Base-by-base conservation (phyloP, 345 rosid genomes). In the Boechera retrofracta region DNA sequence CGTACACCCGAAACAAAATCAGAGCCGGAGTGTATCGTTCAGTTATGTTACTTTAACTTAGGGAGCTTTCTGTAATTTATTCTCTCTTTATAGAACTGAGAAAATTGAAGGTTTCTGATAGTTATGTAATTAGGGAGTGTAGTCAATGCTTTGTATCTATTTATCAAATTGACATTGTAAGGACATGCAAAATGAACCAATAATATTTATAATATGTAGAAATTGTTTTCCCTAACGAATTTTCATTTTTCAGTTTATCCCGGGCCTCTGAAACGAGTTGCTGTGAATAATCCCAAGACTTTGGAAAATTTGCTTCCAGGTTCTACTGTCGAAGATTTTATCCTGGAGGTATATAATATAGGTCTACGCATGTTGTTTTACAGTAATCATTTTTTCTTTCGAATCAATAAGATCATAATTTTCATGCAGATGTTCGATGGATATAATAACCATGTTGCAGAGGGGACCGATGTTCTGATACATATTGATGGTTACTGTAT, bases 381-480 rank as follows among this genome's bases (percentile, higher is more conserved):
- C 47, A 60, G 53, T 51, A 13, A 68, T 77, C 41, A 54, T 11
- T 6, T 63, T 70, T 63, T 77, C 6, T 12, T 24, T 36, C 44
- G 36, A 33, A 15, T 55, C 45, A 64, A 47, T 9, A 7, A 64
- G 58, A 70, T 29, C 41, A 53, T 70, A 54, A 70, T 63, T 28
- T 61, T 56, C 47, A n/a, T 65, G 54, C 78, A 90, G 92, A 64
- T 85, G 82, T 76, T 87, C 73, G 96, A 90, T 81, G 77, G 71
- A 21, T 85, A 84, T 42, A 67, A 76, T 41, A 90, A 88, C 76
- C 92, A 86, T 66, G 81, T 83, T 36, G 10, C 6, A 35, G 64
- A 82, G 64, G 89, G 86, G 26, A 51, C 69, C 7, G 87, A 82
- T 67, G 85, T 90, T 65, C 74, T 69, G 52, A 31, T 90, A 24